Base-by-base conservation (phyloP, 2,329 filamentous ascomycete genomes). In the Coccinonectria pachysandricola region DNA sequence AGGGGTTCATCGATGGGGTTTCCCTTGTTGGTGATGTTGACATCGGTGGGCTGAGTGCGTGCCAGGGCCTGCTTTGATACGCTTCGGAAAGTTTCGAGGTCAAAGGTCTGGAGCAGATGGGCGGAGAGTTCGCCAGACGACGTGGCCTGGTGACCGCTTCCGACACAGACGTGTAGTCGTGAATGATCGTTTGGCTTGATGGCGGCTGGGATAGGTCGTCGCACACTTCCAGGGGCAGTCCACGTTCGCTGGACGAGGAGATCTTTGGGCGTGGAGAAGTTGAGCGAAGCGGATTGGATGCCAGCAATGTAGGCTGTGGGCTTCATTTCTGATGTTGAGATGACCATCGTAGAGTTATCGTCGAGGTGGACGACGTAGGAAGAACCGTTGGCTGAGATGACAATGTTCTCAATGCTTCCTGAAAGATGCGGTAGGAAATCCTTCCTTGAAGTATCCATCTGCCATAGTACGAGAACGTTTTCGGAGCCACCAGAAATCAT, bases 401-500 rank as follows among this genome's bases (percentile, higher is more conserved):
- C 76, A 21, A 98, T 71, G 42, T 81, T 85, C 50, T 91, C 80
- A 18, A 98, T 81, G 14, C 77, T 75, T 5, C 85, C 82, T 13
- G 82, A 79, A 31, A 98, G 66, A 66, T 96, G 86, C n/a, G 91
- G 91, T 15, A 98, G 62, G 47, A 79, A 84, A 48, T 91, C 80
- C 45, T 75, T 75, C 49, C 79, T 79, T 36, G 77, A 77, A 1
- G 88, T 95, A 40, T 92, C 83, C 31, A 95, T 64, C 56, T 98
- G 91, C 87, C 87, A 96, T 16, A 95, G 62, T 7, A 94, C 83
- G 21, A 98, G 64, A 12, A 85, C 81, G 6, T 85, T 87, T 56
- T 98, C 91, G 12, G 76, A 75, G 16, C 91, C 91, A 48, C 91
- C 91, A 30, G 91, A 96, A 27, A 98, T 78, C 32, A 98, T 59